Conservation (phyloP, 768 basidiomycete genomes). For the Lactarius hatsudake region DNA sequence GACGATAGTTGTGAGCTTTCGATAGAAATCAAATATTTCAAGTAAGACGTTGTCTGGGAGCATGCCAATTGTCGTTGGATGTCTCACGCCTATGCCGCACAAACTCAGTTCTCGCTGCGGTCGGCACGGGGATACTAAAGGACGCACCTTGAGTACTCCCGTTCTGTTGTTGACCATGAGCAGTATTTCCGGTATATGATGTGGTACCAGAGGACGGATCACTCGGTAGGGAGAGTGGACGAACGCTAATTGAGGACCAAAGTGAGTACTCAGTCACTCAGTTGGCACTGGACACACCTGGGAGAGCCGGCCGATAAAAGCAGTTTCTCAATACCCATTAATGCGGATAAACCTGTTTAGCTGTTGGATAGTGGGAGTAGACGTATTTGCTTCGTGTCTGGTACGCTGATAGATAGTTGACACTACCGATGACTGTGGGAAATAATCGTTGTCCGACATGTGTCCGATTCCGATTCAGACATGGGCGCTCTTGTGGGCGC, state of each 20-base stretch:
- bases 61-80: not conserved
- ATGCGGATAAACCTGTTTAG: too few relatives aligned
- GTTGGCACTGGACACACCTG: too few relatives aligned
- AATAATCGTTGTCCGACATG: too few relatives aligned
- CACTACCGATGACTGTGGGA: too few relatives aligned
- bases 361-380: too few relatives aligned
- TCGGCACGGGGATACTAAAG: not conserved
- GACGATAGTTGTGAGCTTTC: not conserved
- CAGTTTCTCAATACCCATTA: too few relatives aligned
- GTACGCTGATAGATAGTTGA: too few relatives aligned
- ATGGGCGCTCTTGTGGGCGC: too few relatives aligned
- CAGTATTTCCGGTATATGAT: not conserved
- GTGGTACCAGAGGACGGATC: not conserved
- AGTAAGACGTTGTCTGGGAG: not conserved
- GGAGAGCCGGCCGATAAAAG: too few relatives aligned
- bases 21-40: not conserved
- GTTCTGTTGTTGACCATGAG: not conserved
- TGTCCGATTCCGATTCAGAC: too few relatives aligned
- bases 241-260: not conserved
- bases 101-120: not conserved
- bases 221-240: not conserved
- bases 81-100: not conserved
- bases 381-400: too few relatives aligned
- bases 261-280: too few relatives aligned
- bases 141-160: not conserved